Evolutionary conservation across 2,329 filamentous ascomycete genomes (phyloP).

Genomic region (Cladosporium sp.): DNA sequence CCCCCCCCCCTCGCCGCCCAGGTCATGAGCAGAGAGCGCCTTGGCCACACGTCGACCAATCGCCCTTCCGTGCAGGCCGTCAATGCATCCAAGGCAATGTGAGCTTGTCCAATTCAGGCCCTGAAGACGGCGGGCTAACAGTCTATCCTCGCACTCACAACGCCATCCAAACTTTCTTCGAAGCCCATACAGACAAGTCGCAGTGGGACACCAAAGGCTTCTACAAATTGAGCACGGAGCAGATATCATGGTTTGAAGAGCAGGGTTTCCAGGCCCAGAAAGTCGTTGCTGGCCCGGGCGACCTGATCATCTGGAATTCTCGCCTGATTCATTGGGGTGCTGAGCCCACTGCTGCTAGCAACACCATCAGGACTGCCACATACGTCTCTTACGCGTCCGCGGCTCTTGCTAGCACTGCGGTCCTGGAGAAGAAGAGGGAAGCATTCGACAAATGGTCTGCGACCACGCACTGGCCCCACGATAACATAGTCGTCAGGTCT

Average conservation of each 20-base stretch:
- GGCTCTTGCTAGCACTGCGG: not conserved
- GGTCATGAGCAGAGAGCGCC: not conserved
- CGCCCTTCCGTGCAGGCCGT: not conserved
- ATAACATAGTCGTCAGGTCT: not conserved
- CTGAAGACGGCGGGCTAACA: not conserved
- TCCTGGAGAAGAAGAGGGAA: constrained; percentile 11
- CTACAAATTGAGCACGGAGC: not conserved
- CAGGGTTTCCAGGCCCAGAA: constrained; percentile 5
- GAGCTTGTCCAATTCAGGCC: not conserved
- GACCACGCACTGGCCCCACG: constrained; percentile 28
- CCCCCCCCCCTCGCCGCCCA: not conserved
- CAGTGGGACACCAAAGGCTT: not conserved
- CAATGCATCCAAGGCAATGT: not conserved
- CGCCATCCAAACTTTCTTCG: not conserved
- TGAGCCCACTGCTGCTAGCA: constrained; percentile 22
- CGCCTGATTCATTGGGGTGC: constrained; percentile 49
- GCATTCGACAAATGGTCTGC: constrained; percentile 24
- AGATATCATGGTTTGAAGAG: not conserved
- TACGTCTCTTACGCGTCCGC: constrained; percentile 29
- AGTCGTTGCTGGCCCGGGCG: constrained; percentile 25
- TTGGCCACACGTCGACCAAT: not conserved
- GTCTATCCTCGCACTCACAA: not conserved
- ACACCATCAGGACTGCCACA: constrained; percentile 19
- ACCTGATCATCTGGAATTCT: constrained; percentile 34
- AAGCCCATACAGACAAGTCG: not conserved